phyloP scores from a whole-genome alignment of 352 stramenopile species.

The Vaucheria bursata region DNA sequence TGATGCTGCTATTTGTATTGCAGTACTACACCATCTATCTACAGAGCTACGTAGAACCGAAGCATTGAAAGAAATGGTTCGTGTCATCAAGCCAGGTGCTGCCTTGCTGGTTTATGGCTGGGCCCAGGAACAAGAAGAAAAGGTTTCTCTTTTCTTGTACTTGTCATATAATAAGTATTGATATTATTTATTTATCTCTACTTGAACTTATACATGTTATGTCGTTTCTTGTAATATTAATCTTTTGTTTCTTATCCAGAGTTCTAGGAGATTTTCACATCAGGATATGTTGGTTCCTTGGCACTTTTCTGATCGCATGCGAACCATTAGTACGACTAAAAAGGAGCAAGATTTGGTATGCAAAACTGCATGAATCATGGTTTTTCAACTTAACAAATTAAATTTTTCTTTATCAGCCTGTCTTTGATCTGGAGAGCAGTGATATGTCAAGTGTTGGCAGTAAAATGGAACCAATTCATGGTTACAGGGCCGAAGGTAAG shows the following conservation, averaged over 20 bases:
- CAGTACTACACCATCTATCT: slow-evolving; percentile 75
- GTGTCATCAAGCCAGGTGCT: slow-evolving; percentile 60
- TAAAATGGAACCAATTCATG: slow-evolving; percentile 15
- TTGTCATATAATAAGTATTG: too few relatives aligned
- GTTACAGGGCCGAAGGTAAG: slow-evolving; percentile 57
- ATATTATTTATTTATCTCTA: too few relatives aligned
- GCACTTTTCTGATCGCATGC: slow-evolving; percentile 49
- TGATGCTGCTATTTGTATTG: slow-evolving; percentile 74
- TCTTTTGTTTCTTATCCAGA: not conserved
- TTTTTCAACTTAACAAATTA: too few relatives aligned
- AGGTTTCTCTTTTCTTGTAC: too few relatives aligned
- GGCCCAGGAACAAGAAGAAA: slow-evolving; percentile 64
- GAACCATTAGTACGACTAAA: not conserved
- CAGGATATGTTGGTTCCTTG: slow-evolving; percentile 71
- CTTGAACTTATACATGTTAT: too few relatives aligned
- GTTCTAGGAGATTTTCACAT: slow-evolving; percentile 52
- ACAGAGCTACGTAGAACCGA: slow-evolving; percentile 57
- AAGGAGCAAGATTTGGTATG: too few relatives aligned
- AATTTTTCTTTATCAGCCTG: too few relatives aligned
- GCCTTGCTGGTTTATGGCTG: slow-evolving; percentile 69
- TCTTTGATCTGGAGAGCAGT: too few relatives aligned
- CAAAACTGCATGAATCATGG: too few relatives aligned
- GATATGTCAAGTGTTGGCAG: too few relatives aligned
- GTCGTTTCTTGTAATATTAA: too few relatives aligned
- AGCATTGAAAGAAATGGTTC: slow-evolving; percentile 58